Base-by-base conservation (phyloP, 768 basidiomycete species). In the Holtermanniella nyarrowii region DNA sequence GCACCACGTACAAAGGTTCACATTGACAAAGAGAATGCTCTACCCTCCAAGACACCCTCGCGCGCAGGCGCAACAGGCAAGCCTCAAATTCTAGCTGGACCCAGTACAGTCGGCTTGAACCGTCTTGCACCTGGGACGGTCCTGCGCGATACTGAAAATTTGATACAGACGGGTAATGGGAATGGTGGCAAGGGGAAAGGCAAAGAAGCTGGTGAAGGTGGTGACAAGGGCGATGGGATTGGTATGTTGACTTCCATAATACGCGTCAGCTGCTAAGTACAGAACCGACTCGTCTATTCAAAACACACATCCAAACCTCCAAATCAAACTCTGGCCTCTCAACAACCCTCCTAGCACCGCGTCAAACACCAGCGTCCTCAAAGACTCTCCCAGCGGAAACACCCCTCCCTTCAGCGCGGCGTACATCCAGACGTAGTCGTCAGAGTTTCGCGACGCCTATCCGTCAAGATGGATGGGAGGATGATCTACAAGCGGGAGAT, bases 211-310 rank as follows among this genome's bases (percentile, higher is more conserved):
- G n/a, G n/a, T n/a, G n/a, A n/a, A n/a, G n/a, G n/a, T n/a, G n/a
- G n/a, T n/a, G n/a, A n/a, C n/a, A n/a, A n/a, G n/a, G n/a, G n/a
- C n/a, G 60, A 51, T n/a, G 61, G 62, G 26, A 62, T 67, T 26
- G 65, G 65, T 67, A n/a, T 48, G 62, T 63, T 14, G 31, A n/a
- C n/a, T n/a, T n/a, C n/a, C 24, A 5, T n/a, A 25, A 11, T 4
- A 26, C 5, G 27, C 20, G 16, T 13, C 5, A 55, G 49, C 48
- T 56, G 48, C 47, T 45, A 3, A 16, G 20, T 23, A 20, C 49
- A 67, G 65, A 53, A 27, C 65, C 65, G 1, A 67, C 64, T 52
- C 50, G 65, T 16, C 48, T 67, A 3, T 67, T 67, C 50, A 46
- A 50, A 27, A 56, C 60, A 60, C 21, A 26, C 7, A 44, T 64